Evolutionary conservation across 2,329 filamentous ascomycete species (phyloP).

Genomic region (Thyridium curvatum): DNA sequence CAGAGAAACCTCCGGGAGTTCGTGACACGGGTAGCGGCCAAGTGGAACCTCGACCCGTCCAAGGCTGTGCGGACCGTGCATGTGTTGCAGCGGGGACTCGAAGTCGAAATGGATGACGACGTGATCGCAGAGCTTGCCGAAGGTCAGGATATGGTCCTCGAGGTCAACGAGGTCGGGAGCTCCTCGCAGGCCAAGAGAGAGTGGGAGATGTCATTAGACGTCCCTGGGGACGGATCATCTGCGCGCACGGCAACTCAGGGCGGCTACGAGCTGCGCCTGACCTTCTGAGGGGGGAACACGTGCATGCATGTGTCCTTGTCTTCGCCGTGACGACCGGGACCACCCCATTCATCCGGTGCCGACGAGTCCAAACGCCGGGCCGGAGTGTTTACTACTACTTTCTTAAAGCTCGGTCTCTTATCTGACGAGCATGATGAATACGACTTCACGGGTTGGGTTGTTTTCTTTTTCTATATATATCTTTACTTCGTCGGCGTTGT

Average conservation of each 20-base stretch:
- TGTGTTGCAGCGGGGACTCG: slow-evolving; percentile 66
- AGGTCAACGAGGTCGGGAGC: slow-evolving; percentile 45
- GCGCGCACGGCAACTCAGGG: slow-evolving; percentile 20
- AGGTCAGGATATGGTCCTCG: slow-evolving; percentile 84
- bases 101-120: slow-evolving; percentile 87
- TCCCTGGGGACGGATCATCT: slow-evolving; percentile 24
- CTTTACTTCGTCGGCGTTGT: slow-evolving; percentile 1
- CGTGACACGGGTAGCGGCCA: slow-evolving; percentile 63
- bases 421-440: slow-evolving; percentile 5
- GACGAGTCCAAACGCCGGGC: no score
- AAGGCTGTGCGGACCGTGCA: slow-evolving; percentile 67
- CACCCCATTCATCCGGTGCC: no score
- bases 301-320: no score
- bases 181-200: slow-evolving; percentile 41
- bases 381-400: not conserved
- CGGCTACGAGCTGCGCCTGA: slow-evolving; percentile 38
- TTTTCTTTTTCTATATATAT: slow-evolving; percentile 1
- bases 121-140: slow-evolving; percentile 78
- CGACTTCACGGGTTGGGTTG: not conserved
- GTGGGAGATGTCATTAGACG: slow-evolving; percentile 57
- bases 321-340: no score
- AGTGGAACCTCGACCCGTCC: slow-evolving; percentile 72
- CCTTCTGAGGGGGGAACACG: slow-evolving; percentile 35
- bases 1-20: slow-evolving; percentile 72
- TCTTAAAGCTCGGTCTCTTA: slow-evolving; percentile 1